Evolutionary conservation across 176 grass and related monocot genomes (phyloP), one percentile per base, ranked within the genome.

Genomic region (Elaeis guineensis): DNA sequence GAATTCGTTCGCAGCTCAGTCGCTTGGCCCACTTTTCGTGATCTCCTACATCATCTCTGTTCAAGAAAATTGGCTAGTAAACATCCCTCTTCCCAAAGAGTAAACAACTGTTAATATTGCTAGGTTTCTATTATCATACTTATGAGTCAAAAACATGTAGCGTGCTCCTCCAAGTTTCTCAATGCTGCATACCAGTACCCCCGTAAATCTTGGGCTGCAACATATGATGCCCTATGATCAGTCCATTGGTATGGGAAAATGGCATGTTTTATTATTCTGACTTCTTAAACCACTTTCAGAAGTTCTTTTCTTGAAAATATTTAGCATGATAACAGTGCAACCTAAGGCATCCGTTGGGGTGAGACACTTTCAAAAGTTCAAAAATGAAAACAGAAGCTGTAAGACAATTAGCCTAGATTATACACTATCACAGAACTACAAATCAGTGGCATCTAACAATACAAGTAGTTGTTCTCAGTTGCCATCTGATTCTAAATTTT

Each of bases 91-190:
- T 55, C 49, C 21, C 67, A 65, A 56, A 70, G 30, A 55, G 51
- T 55, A 48, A 73, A 57, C 25, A 63, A 39, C 4, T 61, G 59
- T 11, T 32, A 1, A 80, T 4, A 66, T 21, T 51, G 50, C 67
- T 30, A 48, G 49, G 16, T 11, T 56, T 20, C 18, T 15, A 32
- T 9, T 18, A 65, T 59, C 68, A 79, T 87, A 95, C 90, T 64
- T 84, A 62, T 90, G 90, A 72, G 90, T 90, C 74, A 95, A 72
- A 66, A 95, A 95, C 77, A 95, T 79, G 66, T 82, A 90, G 64
- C 80, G 74, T 0, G 66, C 83, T 53, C 90, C 86, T 76, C 86
- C 83, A 79, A 95, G 77, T 54, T 58, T 82, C 73, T 87, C 69
- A 52, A 95, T 83, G 15, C 77, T 72, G 3, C 51, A 54, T 11